These are phyloP conservation scores for Platanthera zijinensis DNA, from an alignment of 106 monocot species.

Conservation along the genomic window DNA sequence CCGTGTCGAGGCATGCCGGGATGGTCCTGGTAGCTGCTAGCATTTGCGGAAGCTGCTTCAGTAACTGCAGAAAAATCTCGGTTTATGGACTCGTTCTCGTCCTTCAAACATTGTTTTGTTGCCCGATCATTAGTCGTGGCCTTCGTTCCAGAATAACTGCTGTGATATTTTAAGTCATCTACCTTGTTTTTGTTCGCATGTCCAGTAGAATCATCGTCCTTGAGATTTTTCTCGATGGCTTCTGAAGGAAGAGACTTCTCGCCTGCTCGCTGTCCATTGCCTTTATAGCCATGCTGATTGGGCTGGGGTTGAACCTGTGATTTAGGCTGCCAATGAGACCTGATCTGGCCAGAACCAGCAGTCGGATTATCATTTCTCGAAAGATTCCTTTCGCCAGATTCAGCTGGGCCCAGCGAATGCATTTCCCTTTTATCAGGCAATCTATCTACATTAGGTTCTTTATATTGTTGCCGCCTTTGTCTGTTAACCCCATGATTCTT, in stretches of 20 bases:
- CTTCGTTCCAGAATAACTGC: background rate
- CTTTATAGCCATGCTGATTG: slow-evolving; percentile 4
- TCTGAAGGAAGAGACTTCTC: slow-evolving; percentile 7
- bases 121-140: too few species aligned
- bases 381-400: slow-evolving; percentile 15
- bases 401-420: slow-evolving; percentile 12
- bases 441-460: slow-evolving; percentile 16
- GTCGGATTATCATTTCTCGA: slow-evolving; percentile 16
- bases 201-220: background rate
- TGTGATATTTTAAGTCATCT: background rate
- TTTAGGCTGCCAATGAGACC: slow-evolving; percentile 57
- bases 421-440: background rate
- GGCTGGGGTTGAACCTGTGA: slow-evolving; percentile 19
- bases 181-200: background rate
- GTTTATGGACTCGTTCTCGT: background rate
- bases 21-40: background rate
- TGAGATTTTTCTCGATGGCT: background rate
- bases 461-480: slow-evolving; percentile 20
- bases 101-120: background rate
- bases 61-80: background rate
- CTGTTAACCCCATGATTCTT: slow-evolving; percentile 17
- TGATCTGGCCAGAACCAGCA: slow-evolving; percentile 12
- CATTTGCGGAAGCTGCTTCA: background rate
- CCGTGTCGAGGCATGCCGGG: slow-evolving; percentile 13
- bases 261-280: slow-evolving; percentile 7